A percentile compares a stretch with the other conserved stretches of the same genome.
These are phyloP conservation scores for Acer saccharum DNA, from an alignment of 345 rosid genomes.

Conservation along the genomic window DNA sequence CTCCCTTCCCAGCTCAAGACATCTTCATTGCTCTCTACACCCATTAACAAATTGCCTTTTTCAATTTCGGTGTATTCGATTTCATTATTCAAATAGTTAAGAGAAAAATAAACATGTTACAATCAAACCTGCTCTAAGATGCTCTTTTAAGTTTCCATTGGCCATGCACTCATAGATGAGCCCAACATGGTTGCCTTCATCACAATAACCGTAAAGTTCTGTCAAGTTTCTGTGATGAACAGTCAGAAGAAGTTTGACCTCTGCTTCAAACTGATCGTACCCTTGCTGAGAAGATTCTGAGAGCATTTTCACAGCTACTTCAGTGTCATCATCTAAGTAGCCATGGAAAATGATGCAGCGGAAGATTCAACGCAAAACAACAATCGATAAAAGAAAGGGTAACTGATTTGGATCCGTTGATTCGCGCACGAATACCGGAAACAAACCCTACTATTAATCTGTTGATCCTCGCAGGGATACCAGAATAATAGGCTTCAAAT, in stretches of 20 bases:
- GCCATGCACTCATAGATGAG: conserved; percentile 65
- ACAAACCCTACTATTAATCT: too few species aligned
- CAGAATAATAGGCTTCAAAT: too few species aligned
- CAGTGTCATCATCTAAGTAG: conserved; percentile 14
- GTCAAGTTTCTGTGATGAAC: conserved; percentile 48
- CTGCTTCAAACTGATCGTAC: conserved; percentile 40
- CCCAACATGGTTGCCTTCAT: conserved; percentile 41
- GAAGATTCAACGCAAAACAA: too few species aligned
- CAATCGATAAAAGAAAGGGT: too few species aligned
- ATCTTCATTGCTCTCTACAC: conserved; percentile 26
- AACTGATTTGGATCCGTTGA: too few species aligned
- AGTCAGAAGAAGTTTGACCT: conserved; percentile 42
- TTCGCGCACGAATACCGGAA: too few species aligned
- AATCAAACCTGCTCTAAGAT: conserved; percentile 35
- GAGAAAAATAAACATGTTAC: neutral
- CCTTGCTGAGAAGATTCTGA: conserved; percentile 35
- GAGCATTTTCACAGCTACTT: conserved; percentile 48
- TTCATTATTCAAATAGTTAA: neutral
- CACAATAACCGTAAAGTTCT: conserved; percentile 56
- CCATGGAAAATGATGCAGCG: too few species aligned
- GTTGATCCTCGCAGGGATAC: too few species aligned
- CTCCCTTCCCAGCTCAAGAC: conserved; percentile 49
- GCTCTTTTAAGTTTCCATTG: conserved; percentile 48
- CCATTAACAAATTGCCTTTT: neutral
- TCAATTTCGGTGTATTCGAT: neutral